Evolutionary conservation across 2,329 filamentous ascomycete species (phyloP).

Genomic region (Colletotrichum paranaense): DNA sequence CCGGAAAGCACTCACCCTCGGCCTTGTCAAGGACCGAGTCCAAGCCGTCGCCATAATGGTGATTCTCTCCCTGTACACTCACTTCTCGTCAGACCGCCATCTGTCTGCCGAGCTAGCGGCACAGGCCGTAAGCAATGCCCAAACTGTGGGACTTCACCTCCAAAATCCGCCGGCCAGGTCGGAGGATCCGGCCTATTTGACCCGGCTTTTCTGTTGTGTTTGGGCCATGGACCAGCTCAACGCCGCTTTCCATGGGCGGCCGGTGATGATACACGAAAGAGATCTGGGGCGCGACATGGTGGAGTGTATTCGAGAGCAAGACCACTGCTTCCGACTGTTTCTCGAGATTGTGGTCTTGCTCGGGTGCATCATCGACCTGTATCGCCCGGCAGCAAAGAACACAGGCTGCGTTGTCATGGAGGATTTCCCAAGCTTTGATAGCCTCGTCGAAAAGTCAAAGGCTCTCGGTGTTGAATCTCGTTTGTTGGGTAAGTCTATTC

Average conservation of each 20-base stretch:
- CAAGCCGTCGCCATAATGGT: slow-evolving; percentile 45
- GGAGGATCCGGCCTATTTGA: slow-evolving; percentile 29
- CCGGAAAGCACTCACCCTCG: slow-evolving; percentile 25
- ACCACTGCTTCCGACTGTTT: slow-evolving; percentile 38
- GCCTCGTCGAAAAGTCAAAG: slow-evolving; percentile 21
- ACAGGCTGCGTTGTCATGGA: slow-evolving; percentile 28
- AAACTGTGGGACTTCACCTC: slow-evolving; percentile 40
- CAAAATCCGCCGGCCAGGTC: slow-evolving; percentile 39
- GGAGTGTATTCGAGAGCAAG: slow-evolving; percentile 37
- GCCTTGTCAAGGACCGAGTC: slow-evolving; percentile 27
- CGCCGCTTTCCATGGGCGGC: slow-evolving; percentile 39
- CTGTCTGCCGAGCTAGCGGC: slow-evolving; percentile 36
- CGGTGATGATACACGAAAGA: slow-evolving; percentile 39
- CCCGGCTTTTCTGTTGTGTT: slow-evolving; percentile 40
- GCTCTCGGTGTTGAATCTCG: slow-evolving; percentile 36
- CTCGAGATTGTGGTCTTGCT: slow-evolving; percentile 39
- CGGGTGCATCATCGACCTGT: slow-evolving; percentile 39
- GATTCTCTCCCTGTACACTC: slow-evolving; percentile 42
- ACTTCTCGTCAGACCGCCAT: slow-evolving; percentile 34
- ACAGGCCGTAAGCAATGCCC: slow-evolving; percentile 39
- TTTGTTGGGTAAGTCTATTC: slow-evolving; percentile 33
- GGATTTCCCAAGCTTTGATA: slow-evolving; percentile 17
- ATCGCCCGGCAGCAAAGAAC: slow-evolving; percentile 35
- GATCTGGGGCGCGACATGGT: slow-evolving; percentile 39
- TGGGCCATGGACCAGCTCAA: slow-evolving; percentile 40